Evolutionary conservation across 2,329 filamentous ascomycete genomes (phyloP).

Genomic region (Coleophoma eucalyptorum): DNA sequence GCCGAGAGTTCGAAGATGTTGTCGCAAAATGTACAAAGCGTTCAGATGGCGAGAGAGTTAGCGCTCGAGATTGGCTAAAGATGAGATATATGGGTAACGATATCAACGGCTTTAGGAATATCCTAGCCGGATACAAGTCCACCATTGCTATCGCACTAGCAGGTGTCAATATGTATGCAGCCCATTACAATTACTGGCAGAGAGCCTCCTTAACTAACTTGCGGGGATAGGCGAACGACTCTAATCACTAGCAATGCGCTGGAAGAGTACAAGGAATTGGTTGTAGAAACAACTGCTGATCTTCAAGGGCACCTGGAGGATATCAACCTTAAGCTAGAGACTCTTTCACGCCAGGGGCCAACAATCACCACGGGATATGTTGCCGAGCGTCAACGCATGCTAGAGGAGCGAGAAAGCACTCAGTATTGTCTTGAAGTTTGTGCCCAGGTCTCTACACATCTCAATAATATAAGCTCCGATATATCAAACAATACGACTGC

Average conservation of each 20-base stretch:
- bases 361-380: no score
- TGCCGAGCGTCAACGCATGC: no score
- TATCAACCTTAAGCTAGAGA: no score
- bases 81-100: slow-evolving; percentile 39
- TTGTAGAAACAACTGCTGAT: no score
- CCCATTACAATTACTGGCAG: neutral
- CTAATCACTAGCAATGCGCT: slow-evolving; percentile 13
- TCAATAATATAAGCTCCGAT: no score
- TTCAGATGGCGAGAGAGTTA: slow-evolving; percentile 29
- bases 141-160: slow-evolving; percentile 36
- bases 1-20: slow-evolving; percentile 35
- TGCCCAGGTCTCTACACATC: no score
- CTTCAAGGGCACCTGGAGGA: no score
- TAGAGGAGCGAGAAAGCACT: no score
- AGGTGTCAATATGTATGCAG: slow-evolving; percentile 32
- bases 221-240: slow-evolving; percentile 25
- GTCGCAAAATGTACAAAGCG: slow-evolving; percentile 29
- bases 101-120: slow-evolving; percentile 34
- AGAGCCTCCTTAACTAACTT: slow-evolving; percentile 1
- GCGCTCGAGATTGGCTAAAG: slow-evolving; percentile 40
- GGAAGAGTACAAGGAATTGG: no score
- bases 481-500: no score
- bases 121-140: slow-evolving; percentile 36
- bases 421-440: no score
- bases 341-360: no score